Percentiles rank a stretch among this genome's conserved stretches.
These are phyloP conservation scores for Eucalyptus tenuipes DNA, from an alignment of 345 rosid species.

Conservation along the genomic window DNA sequence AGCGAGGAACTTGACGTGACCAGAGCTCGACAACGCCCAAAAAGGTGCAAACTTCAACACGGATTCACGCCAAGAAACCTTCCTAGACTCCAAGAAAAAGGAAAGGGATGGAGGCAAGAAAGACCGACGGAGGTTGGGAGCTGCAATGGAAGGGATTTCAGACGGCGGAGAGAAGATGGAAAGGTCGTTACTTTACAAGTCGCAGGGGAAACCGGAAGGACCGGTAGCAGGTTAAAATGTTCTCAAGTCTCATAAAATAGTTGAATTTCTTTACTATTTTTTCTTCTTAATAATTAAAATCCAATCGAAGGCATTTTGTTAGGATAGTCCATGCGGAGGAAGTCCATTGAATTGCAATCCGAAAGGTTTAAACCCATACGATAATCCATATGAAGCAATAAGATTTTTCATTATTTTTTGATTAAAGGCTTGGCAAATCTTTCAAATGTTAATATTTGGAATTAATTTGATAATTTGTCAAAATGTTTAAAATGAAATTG, in stretches of 20 bases:
- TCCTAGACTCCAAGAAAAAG: not conserved
- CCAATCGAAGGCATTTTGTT: not conserved
- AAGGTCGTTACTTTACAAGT: not conserved
- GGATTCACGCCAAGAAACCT: not conserved
- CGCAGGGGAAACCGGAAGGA: not conserved
- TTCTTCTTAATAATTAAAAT: not conserved
- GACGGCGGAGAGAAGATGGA: not conserved
- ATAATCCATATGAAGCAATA: no score
- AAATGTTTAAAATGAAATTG: no score
- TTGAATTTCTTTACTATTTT: not conserved
- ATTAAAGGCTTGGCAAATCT: no score
- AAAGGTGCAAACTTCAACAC: not conserved
- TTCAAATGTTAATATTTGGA: no score
- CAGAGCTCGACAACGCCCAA: not conserved
- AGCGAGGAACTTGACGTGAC: not conserved
- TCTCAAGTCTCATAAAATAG: not conserved
- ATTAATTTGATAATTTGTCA: no score
- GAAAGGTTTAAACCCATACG: no score
- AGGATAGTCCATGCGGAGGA: not conserved
- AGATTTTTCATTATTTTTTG: no score
- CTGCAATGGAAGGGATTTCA: not conserved
- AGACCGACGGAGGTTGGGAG: not conserved
- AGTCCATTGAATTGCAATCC: no score
- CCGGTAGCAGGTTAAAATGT: not conserved
- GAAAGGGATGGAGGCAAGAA: not conserved